phyloP scores from a whole-genome alignment of 2,329 filamentous ascomycete species.

The Alternaria alternata region DNA sequence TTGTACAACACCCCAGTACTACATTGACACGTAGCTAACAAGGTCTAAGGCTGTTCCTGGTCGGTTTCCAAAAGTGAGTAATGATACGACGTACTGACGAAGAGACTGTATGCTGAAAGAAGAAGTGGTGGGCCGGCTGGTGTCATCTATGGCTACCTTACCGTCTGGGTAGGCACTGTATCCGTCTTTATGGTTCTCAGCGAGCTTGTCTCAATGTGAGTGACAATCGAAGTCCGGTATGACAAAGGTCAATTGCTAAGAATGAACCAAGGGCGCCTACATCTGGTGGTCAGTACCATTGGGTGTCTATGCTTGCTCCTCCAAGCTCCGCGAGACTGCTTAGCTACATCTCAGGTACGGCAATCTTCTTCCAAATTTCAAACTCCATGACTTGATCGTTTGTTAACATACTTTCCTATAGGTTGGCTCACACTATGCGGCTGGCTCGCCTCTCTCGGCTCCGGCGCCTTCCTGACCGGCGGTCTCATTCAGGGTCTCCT shows the following conservation, averaged over 20 bases:
- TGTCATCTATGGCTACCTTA: slow-evolving; percentile 42
- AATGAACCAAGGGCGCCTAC: slow-evolving; percentile 29
- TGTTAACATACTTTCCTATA: slow-evolving; percentile 2
- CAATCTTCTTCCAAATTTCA: neutral
- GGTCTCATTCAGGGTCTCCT: slow-evolving; percentile 43
- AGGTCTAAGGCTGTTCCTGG: slow-evolving; percentile 24
- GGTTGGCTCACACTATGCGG: slow-evolving; percentile 55
- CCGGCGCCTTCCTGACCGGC: slow-evolving; percentile 36
- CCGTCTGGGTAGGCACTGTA: slow-evolving; percentile 40
- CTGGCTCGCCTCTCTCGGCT: slow-evolving; percentile 50
- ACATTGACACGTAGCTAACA: slow-evolving; percentile 13
- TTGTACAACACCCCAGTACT: neutral
- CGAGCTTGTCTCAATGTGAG: slow-evolving; percentile 47
- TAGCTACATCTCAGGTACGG: slow-evolving; percentile 51
- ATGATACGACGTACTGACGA: neutral
- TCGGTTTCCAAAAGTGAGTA: slow-evolving; percentile 30
- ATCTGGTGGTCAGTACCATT: slow-evolving; percentile 47
- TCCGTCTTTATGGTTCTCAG: slow-evolving; percentile 39
- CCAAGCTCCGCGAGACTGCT: slow-evolving; percentile 47
- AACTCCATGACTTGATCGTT: neutral
- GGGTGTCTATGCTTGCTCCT: slow-evolving; percentile 54
- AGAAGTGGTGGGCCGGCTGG: slow-evolving; percentile 41
- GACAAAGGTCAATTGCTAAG: neutral
- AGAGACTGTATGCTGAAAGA: neutral
- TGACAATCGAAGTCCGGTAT: neutral